Evolutionary conservation across 2,329 filamentous ascomycete species (phyloP), one percentile per base, ranked within the genome.

Genomic region (Xylaria polymorpha): DNA sequence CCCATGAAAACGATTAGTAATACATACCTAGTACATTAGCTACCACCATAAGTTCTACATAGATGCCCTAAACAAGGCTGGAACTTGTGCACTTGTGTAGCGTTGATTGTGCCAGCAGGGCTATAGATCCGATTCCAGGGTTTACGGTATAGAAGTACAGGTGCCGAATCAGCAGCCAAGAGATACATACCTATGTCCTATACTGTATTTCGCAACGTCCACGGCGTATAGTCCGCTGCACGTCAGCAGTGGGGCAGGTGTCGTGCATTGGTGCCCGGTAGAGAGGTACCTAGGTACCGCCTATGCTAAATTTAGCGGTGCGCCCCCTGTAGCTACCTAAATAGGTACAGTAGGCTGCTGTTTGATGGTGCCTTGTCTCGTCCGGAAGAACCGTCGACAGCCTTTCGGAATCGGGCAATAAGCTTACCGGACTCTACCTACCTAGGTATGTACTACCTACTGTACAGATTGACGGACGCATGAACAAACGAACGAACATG

Each of bases 231-330:
- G n/a, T 15, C 43, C 43, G 14, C 14, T n/a, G 22, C 37, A 61
- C 61, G 50, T 61, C 64, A 55, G n/a, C 32, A 39, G 50, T 57
- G 64, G 64, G 44, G 43, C 15, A 35, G 51, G 64, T 67, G 64
- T 51, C 37, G 59, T 67, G 64, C 64, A 67, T 67, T 67, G 44
- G 59, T 48, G 41, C n/a, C 50, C 22, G 25, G 50, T 44, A 22
- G 35, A 57, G 35, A 29, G 9, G 46, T 50, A 29, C 50, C 46
- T 58, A 53, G 59, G 59, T 61, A 55, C 46, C 18, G 29, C 20
- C n/a, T 8, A 43, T 57, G 55, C 55, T 57, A 57, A 57, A 57
- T 57, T 41, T 57, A 57, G 55, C 37, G 55, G 55, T n/a, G 2
- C 10, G 12, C 4, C 35, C 37, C 35, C 55, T 43, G 55, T 41